Conservation (phyloP, 352 stramenopile genomes). For the Thalassiosira mediterranea region DNA sequence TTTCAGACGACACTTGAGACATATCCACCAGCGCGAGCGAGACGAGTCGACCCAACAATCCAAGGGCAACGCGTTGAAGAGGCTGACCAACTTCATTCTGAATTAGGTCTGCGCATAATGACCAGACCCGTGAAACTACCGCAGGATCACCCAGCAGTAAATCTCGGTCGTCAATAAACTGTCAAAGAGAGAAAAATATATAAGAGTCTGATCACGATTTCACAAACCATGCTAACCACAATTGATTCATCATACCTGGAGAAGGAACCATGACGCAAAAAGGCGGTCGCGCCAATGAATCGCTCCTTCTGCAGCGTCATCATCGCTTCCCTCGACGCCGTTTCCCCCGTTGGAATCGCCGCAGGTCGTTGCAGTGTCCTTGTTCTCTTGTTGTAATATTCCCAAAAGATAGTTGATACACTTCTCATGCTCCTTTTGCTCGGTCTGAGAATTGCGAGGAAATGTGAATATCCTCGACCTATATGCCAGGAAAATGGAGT, state of each 20-base stretch:
- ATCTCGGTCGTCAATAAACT: constrained; percentile 74
- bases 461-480: constrained; percentile 67
- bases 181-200: too few relatives aligned
- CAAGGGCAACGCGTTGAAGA: constrained; percentile 77
- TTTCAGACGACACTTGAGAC: constrained; percentile 7
- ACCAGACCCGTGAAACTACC: constrained; percentile 60
- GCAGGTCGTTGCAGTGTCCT: constrained; percentile 17
- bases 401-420: constrained; percentile 69
- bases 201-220: too few relatives aligned
- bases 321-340: constrained; percentile 18
- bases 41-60: constrained; percentile 75
- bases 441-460: constrained; percentile 43
- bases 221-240: too few relatives aligned
- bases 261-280: constrained; percentile 75
- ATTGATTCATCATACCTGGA: too few relatives aligned
- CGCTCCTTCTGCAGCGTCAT: constrained; percentile 47
- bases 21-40: constrained; percentile 58
- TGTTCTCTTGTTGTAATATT: constrained; percentile 49
- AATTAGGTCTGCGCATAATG: constrained; percentile 70
- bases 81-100: constrained; percentile 77
- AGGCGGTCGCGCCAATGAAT: constrained; percentile 82
- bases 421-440: constrained; percentile 57
- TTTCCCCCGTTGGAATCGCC: too few relatives aligned
- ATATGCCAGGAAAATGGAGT: constrained; percentile 76
- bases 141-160: constrained; percentile 35